A percentile compares a stretch with the other conserved stretches of the same genome.
phyloP scores from a whole-genome alignment of 257 asterid species.

The Solanum corneliomulleri region DNA sequence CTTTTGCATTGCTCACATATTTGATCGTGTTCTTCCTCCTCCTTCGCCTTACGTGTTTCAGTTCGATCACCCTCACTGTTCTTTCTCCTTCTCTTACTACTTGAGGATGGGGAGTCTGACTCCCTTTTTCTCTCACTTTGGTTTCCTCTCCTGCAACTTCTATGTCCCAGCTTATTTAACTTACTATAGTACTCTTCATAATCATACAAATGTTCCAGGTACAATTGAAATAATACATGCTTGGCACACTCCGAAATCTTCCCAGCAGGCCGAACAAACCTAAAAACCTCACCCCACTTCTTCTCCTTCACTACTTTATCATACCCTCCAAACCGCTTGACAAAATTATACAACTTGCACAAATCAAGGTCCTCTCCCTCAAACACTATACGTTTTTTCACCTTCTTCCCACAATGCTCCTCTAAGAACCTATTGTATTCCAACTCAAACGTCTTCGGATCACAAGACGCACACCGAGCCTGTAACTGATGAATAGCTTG shows the following conservation, averaged over 20 bases:
- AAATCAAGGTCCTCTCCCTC: conserved; percentile 81
- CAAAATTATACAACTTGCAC: conserved; percentile 76
- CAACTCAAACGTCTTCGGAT: conserved; percentile 67
- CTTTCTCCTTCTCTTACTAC: conserved; percentile 65
- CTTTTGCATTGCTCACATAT: conserved; percentile 89
- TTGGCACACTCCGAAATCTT: conserved; percentile 79
- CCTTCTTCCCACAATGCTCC: conserved; percentile 75
- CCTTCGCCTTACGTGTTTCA: conserved; percentile 33
- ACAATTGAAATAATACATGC: conserved; percentile 68
- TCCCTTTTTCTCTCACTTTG: conserved; percentile 30
- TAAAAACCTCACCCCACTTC: conserved; percentile 85
- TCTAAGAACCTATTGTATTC: conserved; percentile 75
- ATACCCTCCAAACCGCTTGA: conserved; percentile 86
- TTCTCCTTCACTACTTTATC: conserved; percentile 56
- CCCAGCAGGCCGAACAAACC: conserved; percentile 52
- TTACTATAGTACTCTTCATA: conserved; percentile 63
- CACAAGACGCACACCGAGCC: conserved; percentile 75
- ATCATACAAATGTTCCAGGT: conserved; percentile 71
- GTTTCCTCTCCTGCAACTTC: conserved; percentile 27
- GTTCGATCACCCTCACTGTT: conserved; percentile 55
- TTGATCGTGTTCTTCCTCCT: conserved; percentile 47
- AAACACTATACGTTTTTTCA: conserved; percentile 57
- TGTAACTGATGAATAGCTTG: conserved; percentile 96
- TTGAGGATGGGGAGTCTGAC: conserved; percentile 32
- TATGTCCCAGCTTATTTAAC: conserved; percentile 43